Evolutionary conservation across 305 asterid genomes (phyloP).

Genomic region (Caryopteris hybrid): DNA sequence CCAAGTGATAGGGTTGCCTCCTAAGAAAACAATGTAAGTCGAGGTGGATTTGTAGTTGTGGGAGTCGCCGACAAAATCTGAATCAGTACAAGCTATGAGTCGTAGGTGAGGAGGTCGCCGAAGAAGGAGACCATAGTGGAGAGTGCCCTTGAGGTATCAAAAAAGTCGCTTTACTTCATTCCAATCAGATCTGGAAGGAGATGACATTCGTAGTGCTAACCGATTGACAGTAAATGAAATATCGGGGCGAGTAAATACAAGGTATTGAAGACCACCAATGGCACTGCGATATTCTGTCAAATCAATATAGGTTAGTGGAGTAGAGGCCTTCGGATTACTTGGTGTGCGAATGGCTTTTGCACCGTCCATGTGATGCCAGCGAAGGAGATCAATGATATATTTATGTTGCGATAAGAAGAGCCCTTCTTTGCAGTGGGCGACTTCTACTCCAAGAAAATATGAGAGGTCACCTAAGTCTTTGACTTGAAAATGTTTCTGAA

Average conservation of each 20-base stretch:
- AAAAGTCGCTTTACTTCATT: neutral
- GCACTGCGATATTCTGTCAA: neutral
- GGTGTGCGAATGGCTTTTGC: neutral
- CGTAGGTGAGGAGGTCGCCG: too few species aligned
- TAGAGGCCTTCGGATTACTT: neutral
- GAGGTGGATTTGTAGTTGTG: neutral
- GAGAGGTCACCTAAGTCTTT: too few species aligned
- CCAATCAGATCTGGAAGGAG: neutral
- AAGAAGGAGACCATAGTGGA: neutral
- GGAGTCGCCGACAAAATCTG: neutral
- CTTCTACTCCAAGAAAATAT: neutral
- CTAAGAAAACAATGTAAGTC: too few species aligned
- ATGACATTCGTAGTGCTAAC: neutral
- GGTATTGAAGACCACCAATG: neutral
- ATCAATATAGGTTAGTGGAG: too few species aligned
- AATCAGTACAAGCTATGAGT: neutral
- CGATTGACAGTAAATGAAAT: neutral
- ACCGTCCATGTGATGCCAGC: neutral
- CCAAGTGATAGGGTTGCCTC: too few species aligned
- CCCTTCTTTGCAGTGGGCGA: neutral
- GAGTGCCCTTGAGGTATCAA: neutral
- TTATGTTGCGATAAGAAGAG: neutral
- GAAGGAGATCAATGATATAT: neutral
- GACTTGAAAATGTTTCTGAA: too few species aligned
- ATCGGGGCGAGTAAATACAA: too few species aligned